A percentile compares a stretch with the other conserved stretches of the same genome.
phyloP scores from a whole-genome alignment of 768 basidiomycete genomes.

The Lentinus brumalis region DNA sequence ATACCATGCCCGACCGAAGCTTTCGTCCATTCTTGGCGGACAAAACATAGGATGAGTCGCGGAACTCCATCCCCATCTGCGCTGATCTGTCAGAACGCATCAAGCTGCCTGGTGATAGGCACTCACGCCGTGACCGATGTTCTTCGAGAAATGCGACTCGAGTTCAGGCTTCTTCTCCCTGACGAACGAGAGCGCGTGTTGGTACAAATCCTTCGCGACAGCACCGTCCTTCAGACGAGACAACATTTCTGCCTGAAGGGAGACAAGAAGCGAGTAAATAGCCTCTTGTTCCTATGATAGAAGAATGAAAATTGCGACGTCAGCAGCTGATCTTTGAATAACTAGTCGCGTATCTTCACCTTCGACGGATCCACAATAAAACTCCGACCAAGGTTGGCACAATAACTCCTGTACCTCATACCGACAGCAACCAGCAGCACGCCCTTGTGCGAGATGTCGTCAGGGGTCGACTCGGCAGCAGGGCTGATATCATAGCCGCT shows the following conservation, averaged over 20 bases:
- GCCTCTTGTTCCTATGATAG: slow-evolving; percentile 81
- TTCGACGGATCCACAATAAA: slow-evolving; percentile 94
- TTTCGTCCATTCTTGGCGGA: slow-evolving; percentile 75
- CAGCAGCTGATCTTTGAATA: neutral
- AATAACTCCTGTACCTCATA: slow-evolving; percentile 90
- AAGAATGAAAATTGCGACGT: neutral
- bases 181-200: slow-evolving; percentile 67
- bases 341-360: slow-evolving; percentile 41
- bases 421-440: slow-evolving; percentile 88
- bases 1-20: slow-evolving; percentile 79
- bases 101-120: neutral
- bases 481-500: slow-evolving; percentile 87
- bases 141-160: slow-evolving; percentile 85
- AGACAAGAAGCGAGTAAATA: slow-evolving; percentile 77
- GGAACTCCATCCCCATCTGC: slow-evolving; percentile 95
- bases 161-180: slow-evolving; percentile 80
- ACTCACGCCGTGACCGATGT: slow-evolving; percentile 85
- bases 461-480: slow-evolving; percentile 82
- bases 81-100: neutral
- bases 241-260: slow-evolving; percentile 76
- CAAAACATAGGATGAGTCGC: slow-evolving; percentile 83
- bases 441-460: slow-evolving; percentile 83
- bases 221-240: slow-evolving; percentile 79
- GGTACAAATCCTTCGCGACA: slow-evolving; percentile 78
- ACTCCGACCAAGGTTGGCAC: slow-evolving; percentile 88